A percentile compares a stretch with the other conserved stretches of the same genome.
Evolutionary conservation across 352 stramenopile genomes (phyloP).

Genomic region (Pythium myriotylum): DNA sequence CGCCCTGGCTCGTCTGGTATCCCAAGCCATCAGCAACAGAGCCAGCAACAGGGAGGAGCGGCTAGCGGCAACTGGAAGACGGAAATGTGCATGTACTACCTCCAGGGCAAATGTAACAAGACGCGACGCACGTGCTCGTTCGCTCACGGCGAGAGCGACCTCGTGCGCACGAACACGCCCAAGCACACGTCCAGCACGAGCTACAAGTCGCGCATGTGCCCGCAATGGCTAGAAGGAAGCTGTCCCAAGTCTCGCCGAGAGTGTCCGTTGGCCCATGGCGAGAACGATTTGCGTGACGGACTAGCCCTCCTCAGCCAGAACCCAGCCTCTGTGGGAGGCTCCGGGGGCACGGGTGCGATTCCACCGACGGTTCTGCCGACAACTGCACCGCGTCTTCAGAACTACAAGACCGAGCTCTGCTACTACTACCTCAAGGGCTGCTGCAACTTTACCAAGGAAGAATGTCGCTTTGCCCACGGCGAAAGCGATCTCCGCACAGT

Average conservation of each 20-base stretch:
- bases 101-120: conserved; percentile 90
- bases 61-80: conserved; percentile 83
- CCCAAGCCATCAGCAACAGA: conserved; percentile 22
- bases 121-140: conserved; percentile 87
- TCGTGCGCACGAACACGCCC: conserved; percentile 43
- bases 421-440: conserved; percentile 89
- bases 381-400: conserved; percentile 72
- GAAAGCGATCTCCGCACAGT: conserved; percentile 79
- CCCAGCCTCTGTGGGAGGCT: neutral
- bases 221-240: conserved; percentile 69
- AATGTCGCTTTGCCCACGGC: conserved; percentile 87
- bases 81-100: conserved; percentile 90
- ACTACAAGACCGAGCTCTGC: conserved; percentile 90
- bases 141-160: conserved; percentile 80
- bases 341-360: neutral
- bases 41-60: conserved; percentile 17
- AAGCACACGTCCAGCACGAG: conserved; percentile 45
- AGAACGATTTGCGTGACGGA: conserved; percentile 72
- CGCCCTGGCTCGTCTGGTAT: conserved; percentile 24
- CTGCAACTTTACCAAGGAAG: conserved; percentile 88
- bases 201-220: conserved; percentile 84
- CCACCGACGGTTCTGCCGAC: conserved; percentile 32
- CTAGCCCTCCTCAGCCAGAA: conserved; percentile 33
- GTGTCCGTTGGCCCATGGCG: conserved; percentile 74
- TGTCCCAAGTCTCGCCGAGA: conserved; percentile 79